These are phyloP conservation scores for Vicia faba DNA, from an alignment of 306 rosid genomes.

Conservation along the genomic window DNA sequence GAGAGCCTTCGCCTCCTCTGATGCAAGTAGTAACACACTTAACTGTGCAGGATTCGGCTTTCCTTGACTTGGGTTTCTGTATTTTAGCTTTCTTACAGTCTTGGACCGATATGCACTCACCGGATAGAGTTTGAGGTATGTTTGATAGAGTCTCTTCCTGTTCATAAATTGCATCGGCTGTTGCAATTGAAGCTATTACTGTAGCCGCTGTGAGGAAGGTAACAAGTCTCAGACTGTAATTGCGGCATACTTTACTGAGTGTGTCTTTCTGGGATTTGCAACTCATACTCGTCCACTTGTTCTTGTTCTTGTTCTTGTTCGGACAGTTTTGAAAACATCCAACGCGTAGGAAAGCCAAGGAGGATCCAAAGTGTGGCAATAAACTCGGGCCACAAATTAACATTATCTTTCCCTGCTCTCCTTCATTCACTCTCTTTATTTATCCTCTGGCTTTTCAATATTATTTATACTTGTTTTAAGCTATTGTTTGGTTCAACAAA, in stretches of 20 bases:
- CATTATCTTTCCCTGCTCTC: conserved; percentile 38
- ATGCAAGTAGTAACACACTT: conserved; percentile 93
- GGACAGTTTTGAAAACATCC: background rate
- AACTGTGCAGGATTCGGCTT: conserved; percentile 83
- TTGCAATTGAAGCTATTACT: conserved; percentile 42
- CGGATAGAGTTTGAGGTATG: conserved; percentile 86
- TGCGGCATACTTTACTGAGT: conserved; percentile 28
- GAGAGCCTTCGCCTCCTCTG: conserved; percentile 89
- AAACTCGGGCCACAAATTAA: conserved; percentile 28
- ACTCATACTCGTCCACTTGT: background rate
- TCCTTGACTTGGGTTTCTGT: conserved; percentile 82
- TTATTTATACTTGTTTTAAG: no score
- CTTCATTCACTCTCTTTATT: background rate
- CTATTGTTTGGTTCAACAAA: no score
- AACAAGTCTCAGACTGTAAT: conserved; percentile 36
- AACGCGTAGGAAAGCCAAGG: conserved; percentile 12
- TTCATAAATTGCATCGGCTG: conserved; percentile 35
- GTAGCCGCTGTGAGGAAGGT: conserved; percentile 52
- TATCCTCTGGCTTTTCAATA: no score
- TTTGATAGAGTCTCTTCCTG: conserved; percentile 68
- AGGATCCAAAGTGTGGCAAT: conserved; percentile 10
- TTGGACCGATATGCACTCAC: conserved; percentile 54
- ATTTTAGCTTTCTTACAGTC: conserved; percentile 72
- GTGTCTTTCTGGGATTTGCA: conserved; percentile 4
- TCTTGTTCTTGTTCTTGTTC: background rate